phyloP scores from a whole-genome alignment of 805 yeast genomes.

The Ogataea henricii region DNA sequence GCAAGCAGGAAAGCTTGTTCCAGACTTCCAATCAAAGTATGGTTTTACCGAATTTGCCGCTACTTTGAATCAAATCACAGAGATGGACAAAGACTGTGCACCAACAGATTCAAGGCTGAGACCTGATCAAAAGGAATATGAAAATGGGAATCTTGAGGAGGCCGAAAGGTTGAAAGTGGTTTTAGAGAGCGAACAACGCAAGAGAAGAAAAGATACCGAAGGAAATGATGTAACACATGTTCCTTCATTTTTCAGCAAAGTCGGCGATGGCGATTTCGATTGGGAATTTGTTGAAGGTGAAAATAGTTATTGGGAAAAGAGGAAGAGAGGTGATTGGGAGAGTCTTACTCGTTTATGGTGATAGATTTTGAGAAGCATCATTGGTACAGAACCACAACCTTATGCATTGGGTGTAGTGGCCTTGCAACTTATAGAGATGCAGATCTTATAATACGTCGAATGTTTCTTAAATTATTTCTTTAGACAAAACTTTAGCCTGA shows the following conservation, averaged over 20 bases:
- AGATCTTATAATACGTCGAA: too few species aligned
- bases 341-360: conserved; percentile 62
- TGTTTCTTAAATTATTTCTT: too few species aligned
- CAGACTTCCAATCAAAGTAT: conserved; percentile 61
- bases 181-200: conserved; percentile 81
- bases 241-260: conserved; percentile 65
- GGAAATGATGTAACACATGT: conserved; percentile 45
- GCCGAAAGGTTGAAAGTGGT: conserved; percentile 72
- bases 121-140: conserved; percentile 81
- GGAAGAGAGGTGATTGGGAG: conserved; percentile 64
- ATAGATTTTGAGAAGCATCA: too few species aligned
- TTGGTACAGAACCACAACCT: neutral
- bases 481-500: too few species aligned
- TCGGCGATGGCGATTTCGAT: conserved; percentile 38
- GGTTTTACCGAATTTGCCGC: conserved; percentile 89
- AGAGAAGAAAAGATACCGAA: conserved; percentile 61
- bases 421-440: neutral
- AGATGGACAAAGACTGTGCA: conserved; percentile 68
- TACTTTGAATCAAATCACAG: conserved; percentile 75
- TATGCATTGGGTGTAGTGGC: neutral
- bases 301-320: conserved; percentile 76
- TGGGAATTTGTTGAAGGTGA: conserved; percentile 63
- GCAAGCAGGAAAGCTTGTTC: conserved; percentile 67
- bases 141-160: conserved; percentile 61
- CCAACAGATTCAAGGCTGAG: conserved; percentile 89